These are phyloP conservation scores for Talinum fruticosum DNA, from an alignment of 148 eudicot species.

Conservation along the genomic window DNA sequence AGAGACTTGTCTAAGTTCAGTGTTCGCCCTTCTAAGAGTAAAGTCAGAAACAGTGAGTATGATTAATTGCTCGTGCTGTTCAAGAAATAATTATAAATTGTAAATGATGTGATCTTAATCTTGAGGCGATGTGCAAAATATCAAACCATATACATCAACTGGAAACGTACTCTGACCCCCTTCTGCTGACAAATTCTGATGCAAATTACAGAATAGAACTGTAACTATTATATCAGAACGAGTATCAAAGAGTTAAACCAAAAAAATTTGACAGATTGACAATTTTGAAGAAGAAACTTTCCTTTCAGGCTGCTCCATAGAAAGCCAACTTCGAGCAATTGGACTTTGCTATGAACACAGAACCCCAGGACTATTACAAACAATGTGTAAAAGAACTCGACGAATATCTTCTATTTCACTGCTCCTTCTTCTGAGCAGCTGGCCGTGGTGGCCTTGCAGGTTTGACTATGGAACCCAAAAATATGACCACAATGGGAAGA, in stretches of 20 bases:
- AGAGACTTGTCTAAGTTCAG: too few species aligned
- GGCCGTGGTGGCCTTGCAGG: conserved; percentile 68
- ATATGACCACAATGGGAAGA: conserved; percentile 56
- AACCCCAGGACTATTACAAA: neutral
- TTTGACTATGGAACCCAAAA: conserved; percentile 63
- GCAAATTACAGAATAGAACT: neutral
- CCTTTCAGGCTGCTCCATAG: neutral
- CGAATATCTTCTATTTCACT: conserved; percentile 39
- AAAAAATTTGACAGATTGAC: neutral
- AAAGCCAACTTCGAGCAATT: conserved; percentile 13
- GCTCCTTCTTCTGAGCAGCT: conserved; percentile 64
- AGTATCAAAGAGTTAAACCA: neutral
- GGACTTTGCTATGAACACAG: neutral
- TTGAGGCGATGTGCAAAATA: neutral
- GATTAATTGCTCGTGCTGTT: too few species aligned
- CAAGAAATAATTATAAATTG: too few species aligned
- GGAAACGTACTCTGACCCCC: neutral
- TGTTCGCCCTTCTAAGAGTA: too few species aligned
- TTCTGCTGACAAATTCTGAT: neutral
- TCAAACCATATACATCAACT: neutral
- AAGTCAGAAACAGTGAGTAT: too few species aligned
- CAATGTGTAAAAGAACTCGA: neutral
- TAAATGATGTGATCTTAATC: too few species aligned
- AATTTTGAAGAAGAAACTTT: neutral
- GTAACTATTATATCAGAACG: neutral